Evolutionary conservation across 2,329 filamentous ascomycete species (phyloP), one percentile per base, ranked within the genome.

Genomic region (Cladosporium oxysporum): DNA sequence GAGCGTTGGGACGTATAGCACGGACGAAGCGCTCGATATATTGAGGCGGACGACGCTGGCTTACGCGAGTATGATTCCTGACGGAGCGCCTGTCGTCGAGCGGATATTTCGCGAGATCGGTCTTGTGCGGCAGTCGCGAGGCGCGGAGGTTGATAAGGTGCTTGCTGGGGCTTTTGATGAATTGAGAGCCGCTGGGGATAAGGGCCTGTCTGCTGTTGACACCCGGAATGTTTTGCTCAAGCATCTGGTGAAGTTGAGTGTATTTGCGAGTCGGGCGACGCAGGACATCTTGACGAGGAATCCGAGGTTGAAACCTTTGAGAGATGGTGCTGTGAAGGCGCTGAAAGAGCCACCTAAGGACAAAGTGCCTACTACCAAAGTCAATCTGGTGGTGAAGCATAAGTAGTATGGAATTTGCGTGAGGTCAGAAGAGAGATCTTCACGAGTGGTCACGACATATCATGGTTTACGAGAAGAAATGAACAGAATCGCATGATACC

Each of bases 11-110:
- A 75, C 72, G 1, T 74, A 74, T 60, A 74, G 68, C 66, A 69
- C 69, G 0, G 69, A 71, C 23, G 73, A 75, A 67, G 72, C 72
- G 7, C 67, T 75, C 10, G 73, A 75, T 58, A 69, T 74, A 47
- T 70, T 74, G 11, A 66, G 72, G 31, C 71, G 73, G 3, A 74
- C 72, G 4, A 71, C 71, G 5, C 61, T 74, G n/a, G 71, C 70
- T 5, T 75, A 75, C 50, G 72, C 72, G 3, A 68, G 58, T 26
- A 64, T 70, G 11, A 69, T 75, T 2, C 73, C 73, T 23, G 72
- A 70, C 7, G 72, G 73, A 29, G 66, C 66, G 14, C 64, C 66
- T 5, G 66, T 70, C 21, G 72, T 75, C 6, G 73, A 75, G 65
- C 67, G 68, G 1, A 57, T 73, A 8, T 75, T 74, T 55, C 69